Evolutionary conservation across 164 flowering plant species (phyloP).

Genomic region (Protea cynaroides): DNA sequence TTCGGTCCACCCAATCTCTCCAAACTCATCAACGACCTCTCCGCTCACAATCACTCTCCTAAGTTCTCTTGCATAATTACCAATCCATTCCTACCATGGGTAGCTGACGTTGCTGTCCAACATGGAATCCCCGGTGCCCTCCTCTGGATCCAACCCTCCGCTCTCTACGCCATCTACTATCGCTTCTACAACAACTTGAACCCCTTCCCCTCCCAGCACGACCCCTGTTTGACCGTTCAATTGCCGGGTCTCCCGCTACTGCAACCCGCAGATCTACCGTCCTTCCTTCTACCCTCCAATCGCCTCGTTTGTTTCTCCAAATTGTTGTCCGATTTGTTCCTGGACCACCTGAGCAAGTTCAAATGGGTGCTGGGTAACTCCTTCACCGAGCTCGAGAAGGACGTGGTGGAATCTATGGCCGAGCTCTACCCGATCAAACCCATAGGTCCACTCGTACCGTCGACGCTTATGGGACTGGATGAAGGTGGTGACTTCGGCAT

Average conservation of each 20-base stretch:
- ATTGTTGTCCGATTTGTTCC: constrained; percentile 9
- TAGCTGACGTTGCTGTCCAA: constrained; percentile 21
- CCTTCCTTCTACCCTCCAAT: constrained; percentile 29
- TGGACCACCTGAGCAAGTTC: constrained; percentile 10
- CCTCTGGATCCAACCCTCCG: constrained; percentile 36
- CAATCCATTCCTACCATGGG: constrained; percentile 35
- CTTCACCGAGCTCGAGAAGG: constrained; percentile 32
- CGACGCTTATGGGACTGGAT: constrained; percentile 14
- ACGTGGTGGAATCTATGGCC: constrained; percentile 19
- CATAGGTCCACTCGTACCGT: constrained; percentile 32
- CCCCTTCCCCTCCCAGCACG: constrained; percentile 15
- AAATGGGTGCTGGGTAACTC: constrained; percentile 36
- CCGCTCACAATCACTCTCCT: not conserved
- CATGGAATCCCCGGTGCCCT: constrained; percentile 27
- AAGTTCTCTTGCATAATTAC: constrained; percentile 25
- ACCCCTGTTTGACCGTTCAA: constrained; percentile 14
- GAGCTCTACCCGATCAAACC: constrained; percentile 13
- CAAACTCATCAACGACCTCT: constrained; percentile 11
- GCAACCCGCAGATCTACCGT: constrained; percentile 24
- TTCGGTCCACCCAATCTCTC: constrained; percentile 23
- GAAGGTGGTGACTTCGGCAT: constrained; percentile 8
- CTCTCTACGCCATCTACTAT: constrained; percentile 26
- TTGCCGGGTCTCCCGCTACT: constrained; percentile 33
- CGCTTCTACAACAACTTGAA: constrained; percentile 20
- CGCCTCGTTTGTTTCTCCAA: constrained; percentile 11